Evolutionary conservation across 2,329 filamentous ascomycete species (phyloP), one percentile per base, ranked within the genome.

Genomic region (Botrytis galanthina): DNA sequence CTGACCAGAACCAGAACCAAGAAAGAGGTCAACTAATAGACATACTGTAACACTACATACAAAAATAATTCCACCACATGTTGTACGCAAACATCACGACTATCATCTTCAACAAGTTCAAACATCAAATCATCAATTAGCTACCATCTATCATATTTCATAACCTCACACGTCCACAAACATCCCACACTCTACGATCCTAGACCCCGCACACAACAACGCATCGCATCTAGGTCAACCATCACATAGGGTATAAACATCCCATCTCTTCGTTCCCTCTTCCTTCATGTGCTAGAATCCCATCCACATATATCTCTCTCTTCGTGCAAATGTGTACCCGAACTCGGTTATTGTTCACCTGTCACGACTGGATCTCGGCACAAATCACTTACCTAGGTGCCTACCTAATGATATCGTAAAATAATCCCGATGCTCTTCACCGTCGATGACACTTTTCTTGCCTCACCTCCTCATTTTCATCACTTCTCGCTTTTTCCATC

Each of bases 151-250:
- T 60, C 57, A 35, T 4, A 60, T 60, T 59, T 35, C 18, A 10
- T 9, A 35, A 60, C 29, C 57, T 60, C 29, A 54, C n/a, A 54
- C 51, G n/a, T 18, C 57, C 18, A 35, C 57, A 32, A 61, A 61
- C 7, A 39, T 37, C 46, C 32, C 44, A 9, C 20, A 48, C 26
- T 16, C 26, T 18, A 10, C 22, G 35, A n/a, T 66, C 29, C 44
- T 29, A 3, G 26, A 39, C 46, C 64, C 46, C 32, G 32, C 64
- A 67, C 46, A 37, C 44, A 37, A 46, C 22, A 66, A 48, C 44
- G 32, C 63, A 66, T 66, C 44, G 20, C 63, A 66, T 66, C 42
- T 51, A 20, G 44, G n/a, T 67, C 20, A 35, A 67, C 32, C 32
- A 37, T 63, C 1, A n/a, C 60, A 44, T 62, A 39, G 60, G 48